Evolutionary conservation across 2,329 filamentous ascomycete species (phyloP).

Genomic region (Scedosporium boydii): DNA sequence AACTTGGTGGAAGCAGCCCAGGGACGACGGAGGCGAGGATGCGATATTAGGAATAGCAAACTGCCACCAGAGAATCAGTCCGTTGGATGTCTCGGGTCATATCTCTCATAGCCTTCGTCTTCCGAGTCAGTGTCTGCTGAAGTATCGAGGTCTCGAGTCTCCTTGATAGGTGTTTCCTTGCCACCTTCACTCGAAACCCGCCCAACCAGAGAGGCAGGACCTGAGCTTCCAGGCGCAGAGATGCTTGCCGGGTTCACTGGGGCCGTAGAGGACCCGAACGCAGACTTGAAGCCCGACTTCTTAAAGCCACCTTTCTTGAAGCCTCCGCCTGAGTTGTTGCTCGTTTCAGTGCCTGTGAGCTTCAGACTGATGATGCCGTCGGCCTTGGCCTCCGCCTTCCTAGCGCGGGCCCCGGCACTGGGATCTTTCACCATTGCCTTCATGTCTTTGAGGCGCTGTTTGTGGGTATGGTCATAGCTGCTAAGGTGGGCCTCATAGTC

Average conservation of each 20-base stretch:
- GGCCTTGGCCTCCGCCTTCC: conserved; percentile 62
- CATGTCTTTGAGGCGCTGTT: conserved; percentile 82
- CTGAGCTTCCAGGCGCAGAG: conserved; percentile 11
- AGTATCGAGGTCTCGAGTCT: conserved; percentile 8
- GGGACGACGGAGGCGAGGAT: no score
- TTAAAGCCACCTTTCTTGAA: conserved; percentile 67
- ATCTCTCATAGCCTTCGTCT: conserved; percentile 62
- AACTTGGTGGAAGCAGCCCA: background rate
- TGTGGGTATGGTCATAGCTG: conserved; percentile 93
- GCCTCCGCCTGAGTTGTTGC: conserved; percentile 22
- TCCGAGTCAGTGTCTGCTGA: conserved; percentile 52
- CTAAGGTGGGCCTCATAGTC: conserved; percentile 92
- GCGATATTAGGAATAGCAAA: background rate
- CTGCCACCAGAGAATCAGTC: conserved; percentile 31
- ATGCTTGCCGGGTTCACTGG: conserved; percentile 17
- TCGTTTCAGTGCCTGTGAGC: conserved; percentile 26
- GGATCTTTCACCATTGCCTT: conserved; percentile 72
- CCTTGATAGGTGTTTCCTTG: conserved; percentile 1
- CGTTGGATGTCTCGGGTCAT: conserved; percentile 51
- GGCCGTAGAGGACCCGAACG: conserved; percentile 37
- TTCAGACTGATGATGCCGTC: conserved; percentile 62
- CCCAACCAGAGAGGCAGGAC: background rate
- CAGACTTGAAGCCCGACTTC: conserved; percentile 75
- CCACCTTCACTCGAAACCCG: background rate
- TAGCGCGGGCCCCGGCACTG: conserved; percentile 51